Conservation (phyloP, 441 rosid species). For the Populus hybrid region DNA sequence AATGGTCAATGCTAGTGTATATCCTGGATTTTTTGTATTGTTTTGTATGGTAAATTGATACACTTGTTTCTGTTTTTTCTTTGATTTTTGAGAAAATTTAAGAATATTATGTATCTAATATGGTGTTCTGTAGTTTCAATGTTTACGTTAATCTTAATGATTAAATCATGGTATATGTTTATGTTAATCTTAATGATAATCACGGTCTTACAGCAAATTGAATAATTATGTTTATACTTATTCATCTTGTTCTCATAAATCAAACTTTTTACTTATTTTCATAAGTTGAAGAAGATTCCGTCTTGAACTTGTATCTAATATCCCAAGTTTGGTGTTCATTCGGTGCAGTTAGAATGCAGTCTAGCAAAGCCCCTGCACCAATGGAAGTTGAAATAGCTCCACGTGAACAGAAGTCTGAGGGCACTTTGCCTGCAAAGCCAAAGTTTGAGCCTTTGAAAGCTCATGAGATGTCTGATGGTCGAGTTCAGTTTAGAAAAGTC, state of each 20-base stretch:
- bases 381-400: conserved; percentile 45
- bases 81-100: too few species aligned
- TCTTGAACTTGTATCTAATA: too few species aligned
- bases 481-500: conserved; percentile 61
- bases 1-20: background rate
- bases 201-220: background rate
- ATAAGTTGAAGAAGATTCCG: background rate
- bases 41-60: background rate
- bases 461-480: conserved; percentile 78
- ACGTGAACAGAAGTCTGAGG: conserved; percentile 9
- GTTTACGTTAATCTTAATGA: background rate
- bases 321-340: too few species aligned
- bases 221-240: background rate
- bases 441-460: conserved; percentile 62
- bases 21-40: background rate
- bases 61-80: background rate
- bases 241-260: background rate
- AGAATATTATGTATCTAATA: background rate
- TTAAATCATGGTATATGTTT: background rate
- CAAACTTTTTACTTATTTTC: background rate
- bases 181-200: too few species aligned
- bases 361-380: conserved; percentile 21
- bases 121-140: background rate
- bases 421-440: conserved; percentile 52
- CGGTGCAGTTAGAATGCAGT: conserved; percentile 18